Evolutionary conservation across 1,284 basidiomycete species (phyloP).

Genomic region (Fomitiporia mediterranea): DNA sequence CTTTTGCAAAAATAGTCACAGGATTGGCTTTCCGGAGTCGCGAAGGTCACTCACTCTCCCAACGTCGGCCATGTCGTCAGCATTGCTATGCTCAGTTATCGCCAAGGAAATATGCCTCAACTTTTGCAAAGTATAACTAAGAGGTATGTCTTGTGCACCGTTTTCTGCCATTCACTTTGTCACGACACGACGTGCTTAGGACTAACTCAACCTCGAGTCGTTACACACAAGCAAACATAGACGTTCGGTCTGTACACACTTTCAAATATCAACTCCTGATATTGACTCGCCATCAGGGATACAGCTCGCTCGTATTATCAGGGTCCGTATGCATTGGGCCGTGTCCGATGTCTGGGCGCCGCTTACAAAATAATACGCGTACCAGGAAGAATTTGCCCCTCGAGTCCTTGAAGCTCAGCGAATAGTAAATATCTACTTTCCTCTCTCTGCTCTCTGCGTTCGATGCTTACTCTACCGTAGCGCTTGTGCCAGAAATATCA

Average conservation of each 20-base stretch:
- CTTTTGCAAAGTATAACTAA: slow-evolving; percentile 50
- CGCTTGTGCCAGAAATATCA: slow-evolving; percentile 76
- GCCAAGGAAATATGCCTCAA: slow-evolving; percentile 10
- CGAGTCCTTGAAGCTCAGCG: slow-evolving; percentile 85
- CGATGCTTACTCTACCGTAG: slow-evolving; percentile 34
- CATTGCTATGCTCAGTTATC: too few species aligned
- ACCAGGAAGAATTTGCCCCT: slow-evolving; percentile 75
- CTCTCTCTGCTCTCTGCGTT: not conserved
- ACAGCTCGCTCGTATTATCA: slow-evolving; percentile 84
- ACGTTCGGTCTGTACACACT: slow-evolving; percentile 69
- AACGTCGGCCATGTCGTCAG: not conserved
- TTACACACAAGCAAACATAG: slow-evolving; percentile 89
- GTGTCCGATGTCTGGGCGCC: not conserved
- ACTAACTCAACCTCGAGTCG: slow-evolving; percentile 72
- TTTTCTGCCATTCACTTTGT: not conserved
- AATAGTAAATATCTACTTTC: slow-evolving; percentile 61
- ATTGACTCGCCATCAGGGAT: slow-evolving; percentile 48
- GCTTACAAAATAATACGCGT: slow-evolving; percentile 6
- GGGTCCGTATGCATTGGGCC: slow-evolving; percentile 33
- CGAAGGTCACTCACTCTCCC: not conserved
- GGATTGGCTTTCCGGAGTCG: too few species aligned
- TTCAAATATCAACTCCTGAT: not conserved
- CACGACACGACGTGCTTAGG: slow-evolving; percentile 38
- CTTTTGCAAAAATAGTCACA: too few species aligned
- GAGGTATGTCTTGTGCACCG: slow-evolving; percentile 43